Evolutionary conservation across 2,329 filamentous ascomycete genomes (phyloP).

Genomic region (Colletotrichum tanaceti): DNA sequence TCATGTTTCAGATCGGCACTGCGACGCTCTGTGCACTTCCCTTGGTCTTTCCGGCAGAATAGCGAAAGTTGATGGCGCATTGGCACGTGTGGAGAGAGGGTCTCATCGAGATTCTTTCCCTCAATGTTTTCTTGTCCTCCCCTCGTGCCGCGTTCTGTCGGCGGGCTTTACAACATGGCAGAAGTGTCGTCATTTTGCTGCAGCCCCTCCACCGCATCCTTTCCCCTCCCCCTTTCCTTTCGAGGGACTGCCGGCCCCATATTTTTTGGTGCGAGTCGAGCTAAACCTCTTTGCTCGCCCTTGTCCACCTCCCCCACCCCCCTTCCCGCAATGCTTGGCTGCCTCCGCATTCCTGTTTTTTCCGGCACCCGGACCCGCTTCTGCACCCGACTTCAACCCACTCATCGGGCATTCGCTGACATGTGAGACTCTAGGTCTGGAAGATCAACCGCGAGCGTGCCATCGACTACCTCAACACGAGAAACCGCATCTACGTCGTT

Average conservation of each 20-base stretch:
- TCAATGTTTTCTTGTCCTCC: not conserved
- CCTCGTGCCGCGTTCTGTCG: not conserved
- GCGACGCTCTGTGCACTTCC: not conserved
- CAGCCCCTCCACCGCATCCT: constrained; percentile 6
- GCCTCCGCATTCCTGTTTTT: constrained; percentile 24
- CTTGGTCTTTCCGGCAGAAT: constrained; percentile 1
- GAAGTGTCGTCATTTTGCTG: constrained; percentile 34
- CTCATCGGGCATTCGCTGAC: constrained; percentile 24
- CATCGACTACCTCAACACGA: constrained; percentile 98
- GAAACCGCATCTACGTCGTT: constrained; percentile 98
- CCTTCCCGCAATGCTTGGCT: not conserved
- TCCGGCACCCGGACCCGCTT: constrained; percentile 12
- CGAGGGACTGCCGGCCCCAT: constrained; percentile 25
- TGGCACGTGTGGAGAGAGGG: constrained; percentile 9
- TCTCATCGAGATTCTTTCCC: constrained; percentile 29
- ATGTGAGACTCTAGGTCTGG: constrained; percentile 78
- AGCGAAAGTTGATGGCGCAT: not conserved
- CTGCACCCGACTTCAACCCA: not conserved
- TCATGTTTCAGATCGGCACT: constrained; percentile 37
- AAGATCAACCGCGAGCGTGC: constrained; percentile 99
- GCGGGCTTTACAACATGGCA: not conserved
- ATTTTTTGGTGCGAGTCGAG: constrained; percentile 26
- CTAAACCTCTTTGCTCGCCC: constrained; percentile 12
- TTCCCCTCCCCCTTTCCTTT: not conserved
- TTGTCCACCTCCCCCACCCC: not conserved